Percentiles rank a stretch among this genome's conserved stretches.
phyloP scores from a whole-genome alignment of 2,329 filamentous ascomycete genomes.

The Lachnellula suecica region DNA sequence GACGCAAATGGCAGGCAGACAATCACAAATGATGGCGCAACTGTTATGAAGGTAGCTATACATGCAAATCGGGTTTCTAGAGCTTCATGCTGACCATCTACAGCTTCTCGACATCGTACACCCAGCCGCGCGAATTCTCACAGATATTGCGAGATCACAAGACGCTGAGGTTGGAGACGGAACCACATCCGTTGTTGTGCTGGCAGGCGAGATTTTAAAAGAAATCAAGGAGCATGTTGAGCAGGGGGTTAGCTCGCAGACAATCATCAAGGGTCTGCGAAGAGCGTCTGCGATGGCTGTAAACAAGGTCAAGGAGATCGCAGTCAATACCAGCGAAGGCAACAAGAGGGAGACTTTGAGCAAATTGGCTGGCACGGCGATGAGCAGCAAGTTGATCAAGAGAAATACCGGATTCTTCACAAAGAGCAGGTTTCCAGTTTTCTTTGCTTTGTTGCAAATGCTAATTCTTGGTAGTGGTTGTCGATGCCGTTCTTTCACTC shows the following conservation, averaged over 20 bases:
- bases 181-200: slow-evolving; percentile 93
- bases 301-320: slow-evolving; percentile 99
- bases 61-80: neutral
- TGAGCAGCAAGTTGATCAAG: slow-evolving; percentile 99
- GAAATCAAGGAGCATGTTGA: slow-evolving; percentile 96
- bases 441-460: neutral
- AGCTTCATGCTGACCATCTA: slow-evolving; percentile 16
- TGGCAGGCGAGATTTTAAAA: slow-evolving; percentile 97
- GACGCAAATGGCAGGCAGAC: slow-evolving; percentile 95
- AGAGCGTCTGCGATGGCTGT: slow-evolving; percentile 87
- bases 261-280: slow-evolving; percentile 93
- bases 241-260: slow-evolving; percentile 94
- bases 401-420: slow-evolving; percentile 96
- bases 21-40: slow-evolving; percentile 98
- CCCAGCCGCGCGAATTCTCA: slow-evolving; percentile 93
- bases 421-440: slow-evolving; percentile 65
- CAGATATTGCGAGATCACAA: slow-evolving; percentile 97
- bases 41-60: slow-evolving; percentile 85
- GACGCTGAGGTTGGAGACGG: slow-evolving; percentile 98
- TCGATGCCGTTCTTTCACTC: slow-evolving; percentile 90
- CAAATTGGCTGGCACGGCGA: slow-evolving; percentile 91
- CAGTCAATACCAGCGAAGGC: slow-evolving; percentile 77
- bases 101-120: slow-evolving; percentile 98
- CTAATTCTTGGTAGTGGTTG: slow-evolving; percentile 71
- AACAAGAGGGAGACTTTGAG: slow-evolving; percentile 84